Base-by-base conservation (phyloP, 202 grass and related monocot genomes). In the Brachypodium distachyon region DNA sequence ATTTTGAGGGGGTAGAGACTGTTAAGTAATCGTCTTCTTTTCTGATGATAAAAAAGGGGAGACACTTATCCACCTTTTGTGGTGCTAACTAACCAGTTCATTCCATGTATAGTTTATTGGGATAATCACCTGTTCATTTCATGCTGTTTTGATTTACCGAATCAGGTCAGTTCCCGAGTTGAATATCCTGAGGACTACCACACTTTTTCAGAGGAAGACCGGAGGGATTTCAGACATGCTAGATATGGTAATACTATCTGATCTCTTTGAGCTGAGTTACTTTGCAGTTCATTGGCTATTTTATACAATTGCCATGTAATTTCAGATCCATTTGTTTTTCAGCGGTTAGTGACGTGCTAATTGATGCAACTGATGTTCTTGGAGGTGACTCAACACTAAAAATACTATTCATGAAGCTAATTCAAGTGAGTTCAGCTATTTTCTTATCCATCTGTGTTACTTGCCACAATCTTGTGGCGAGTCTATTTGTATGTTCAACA, bases 331-430 rank as follows among this genome's bases (percentile, higher is more conserved):
- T 72, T 90, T 5, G 4, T 53, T 75, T 86, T 88, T 84, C 76
- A 98, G 96, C 71, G 61, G 86, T 95, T 66, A 92, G 89, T 78
- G 91, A 98, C 54, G 85, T 98, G 74, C 73, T 98, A 75, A 26
- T 98, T 86, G 91, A 98, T 87, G 96, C 96, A 70, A 92, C 96
- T 34, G 87, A 82, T 80, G 83, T 98, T 86, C 89, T 98, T 61
- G 91, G 96, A 31, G 96, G 96, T 67, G 83, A 88, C 42, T 74
- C 27, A 8, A 88, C 96, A 69, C 83, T 95, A 29, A 92, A 87
- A 82, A 84, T 98, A 83, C 91, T 98, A 72, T 98, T 90, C 61
- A 78, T 67, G 25, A 97, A 90, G 85, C 63, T 97, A 65, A 83
- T 87, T 67, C 89, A 97, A 90, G 93, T 88, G 40, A 78, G 79